Percentiles rank a stretch among this genome's conserved stretches.
phyloP scores from a whole-genome alignment of 2,329 filamentous ascomycete species.

The Pezicula radicicola region DNA sequence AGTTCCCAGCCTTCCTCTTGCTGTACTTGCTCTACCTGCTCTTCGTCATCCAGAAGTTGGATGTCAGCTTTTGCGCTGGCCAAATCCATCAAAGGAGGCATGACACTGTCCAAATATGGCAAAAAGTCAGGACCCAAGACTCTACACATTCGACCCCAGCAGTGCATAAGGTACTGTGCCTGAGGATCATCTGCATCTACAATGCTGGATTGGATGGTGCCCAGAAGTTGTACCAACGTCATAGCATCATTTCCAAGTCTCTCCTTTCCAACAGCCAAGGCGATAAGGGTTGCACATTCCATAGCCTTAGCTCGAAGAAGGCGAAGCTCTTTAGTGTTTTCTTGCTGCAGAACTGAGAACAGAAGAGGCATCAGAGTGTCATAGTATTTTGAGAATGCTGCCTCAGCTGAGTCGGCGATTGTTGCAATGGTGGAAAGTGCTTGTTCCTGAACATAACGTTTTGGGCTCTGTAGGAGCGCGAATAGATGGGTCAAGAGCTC shows the following conservation, averaged over 20 bases:
- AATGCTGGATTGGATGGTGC: slow-evolving; percentile 81
- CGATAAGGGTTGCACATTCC: slow-evolving; percentile 97
- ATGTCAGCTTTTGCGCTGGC: slow-evolving; percentile 96
- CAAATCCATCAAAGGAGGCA: slow-evolving; percentile 88
- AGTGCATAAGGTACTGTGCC: slow-evolving; percentile 95
- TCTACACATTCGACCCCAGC: slow-evolving; percentile 98
- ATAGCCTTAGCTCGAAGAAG: slow-evolving; percentile 94
- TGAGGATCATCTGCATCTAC: slow-evolving; percentile 92
- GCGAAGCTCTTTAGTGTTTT: slow-evolving; percentile 91
- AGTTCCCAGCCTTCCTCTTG: slow-evolving; percentile 97
- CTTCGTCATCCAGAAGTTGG: slow-evolving; percentile 91
- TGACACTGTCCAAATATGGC: slow-evolving; percentile 87
- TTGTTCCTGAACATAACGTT: slow-evolving; percentile 97
- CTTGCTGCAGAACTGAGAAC: slow-evolving; percentile 82
- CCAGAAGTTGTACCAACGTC: slow-evolving; percentile 82
- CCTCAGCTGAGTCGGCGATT: slow-evolving; percentile 96
- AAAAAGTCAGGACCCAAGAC: slow-evolving; percentile 89
- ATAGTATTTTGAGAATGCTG: slow-evolving; percentile 93
- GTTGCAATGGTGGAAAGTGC: slow-evolving; percentile 97
- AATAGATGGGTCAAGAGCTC: slow-evolving; percentile 82
- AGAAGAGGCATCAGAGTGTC: slow-evolving; percentile 92
- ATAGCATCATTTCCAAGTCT: slow-evolving; percentile 86
- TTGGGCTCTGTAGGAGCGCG: slow-evolving; percentile 82
- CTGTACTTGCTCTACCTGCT: slow-evolving; percentile 87
- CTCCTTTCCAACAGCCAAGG: slow-evolving; percentile 90